Conservation (phyloP, 1,139 yeast genomes). For the Taphrina populina region DNA sequence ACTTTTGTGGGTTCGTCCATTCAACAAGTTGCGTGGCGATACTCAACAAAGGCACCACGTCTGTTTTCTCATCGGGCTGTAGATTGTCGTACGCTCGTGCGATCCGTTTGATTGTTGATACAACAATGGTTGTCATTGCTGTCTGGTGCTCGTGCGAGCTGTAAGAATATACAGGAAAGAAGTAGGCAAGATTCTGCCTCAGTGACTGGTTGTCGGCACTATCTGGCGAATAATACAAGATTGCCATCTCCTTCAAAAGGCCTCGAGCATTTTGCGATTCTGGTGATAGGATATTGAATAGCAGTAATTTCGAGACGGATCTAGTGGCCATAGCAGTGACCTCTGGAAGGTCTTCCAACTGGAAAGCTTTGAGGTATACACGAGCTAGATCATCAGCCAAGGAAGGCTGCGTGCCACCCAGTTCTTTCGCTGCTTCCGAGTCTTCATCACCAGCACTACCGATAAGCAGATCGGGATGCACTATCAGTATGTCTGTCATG, state of each 20-base stretch:
- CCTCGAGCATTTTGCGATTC: conserved; percentile 47
- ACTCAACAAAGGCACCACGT: conserved; percentile 54
- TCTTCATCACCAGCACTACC: conserved; percentile 60
- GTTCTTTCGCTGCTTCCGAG: conserved; percentile 18
- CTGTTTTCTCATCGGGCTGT: conserved; percentile 45
- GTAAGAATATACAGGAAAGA: conserved; percentile 85
- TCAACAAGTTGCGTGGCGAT: conserved; percentile 72
- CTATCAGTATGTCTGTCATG: conserved; percentile 73
- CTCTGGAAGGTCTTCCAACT: conserved; percentile 54
- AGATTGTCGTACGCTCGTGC: conserved; percentile 50
- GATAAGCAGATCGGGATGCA: conserved; percentile 69
- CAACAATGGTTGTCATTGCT: conserved; percentile 61
- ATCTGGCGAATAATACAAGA: conserved; percentile 71
- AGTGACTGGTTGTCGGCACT: conserved; percentile 64
- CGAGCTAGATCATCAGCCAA: conserved; percentile 54
- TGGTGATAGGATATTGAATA: conserved; percentile 66
- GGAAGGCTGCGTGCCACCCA: conserved; percentile 16
- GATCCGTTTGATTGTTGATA: conserved; percentile 65
- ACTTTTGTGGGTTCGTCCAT: conserved; percentile 80
- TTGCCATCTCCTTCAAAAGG: conserved; percentile 66
- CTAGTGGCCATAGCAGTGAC: conserved; percentile 82
- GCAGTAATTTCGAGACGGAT: conserved; percentile 76
- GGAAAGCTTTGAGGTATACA: conserved; percentile 64
- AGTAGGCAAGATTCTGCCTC: conserved; percentile 79
- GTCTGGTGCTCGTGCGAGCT: conserved; percentile 75